Percentiles rank a stretch among this genome's conserved stretches.
Evolutionary conservation across 2,329 filamentous ascomycete species (phyloP).

Genomic region (Colletotrichum gigasporum): DNA sequence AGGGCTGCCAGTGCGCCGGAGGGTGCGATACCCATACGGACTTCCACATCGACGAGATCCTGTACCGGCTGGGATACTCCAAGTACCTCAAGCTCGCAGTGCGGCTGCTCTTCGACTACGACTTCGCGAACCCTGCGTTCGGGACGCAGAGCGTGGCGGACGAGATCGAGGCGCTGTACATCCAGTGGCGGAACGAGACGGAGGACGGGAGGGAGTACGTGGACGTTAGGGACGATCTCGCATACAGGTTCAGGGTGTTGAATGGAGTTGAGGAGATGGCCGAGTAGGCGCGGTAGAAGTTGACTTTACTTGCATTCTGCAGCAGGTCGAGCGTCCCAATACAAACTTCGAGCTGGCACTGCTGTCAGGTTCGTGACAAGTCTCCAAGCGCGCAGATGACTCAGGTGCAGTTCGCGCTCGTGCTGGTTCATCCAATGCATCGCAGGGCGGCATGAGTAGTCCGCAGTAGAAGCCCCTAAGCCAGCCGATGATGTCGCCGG

Average conservation of each 20-base stretch:
- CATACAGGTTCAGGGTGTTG: slow-evolving; percentile 12
- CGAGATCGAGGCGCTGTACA: slow-evolving; percentile 37
- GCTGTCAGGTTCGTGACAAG: too few relatives aligned
- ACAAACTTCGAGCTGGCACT: too few relatives aligned
- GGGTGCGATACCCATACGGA: slow-evolving; percentile 19
- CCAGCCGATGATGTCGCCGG: not conserved
- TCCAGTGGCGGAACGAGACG: slow-evolving; percentile 41
- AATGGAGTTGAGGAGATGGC: slow-evolving; percentile 3
- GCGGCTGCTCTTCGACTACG: slow-evolving; percentile 36
- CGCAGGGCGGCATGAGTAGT: not conserved
- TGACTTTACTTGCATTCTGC: not conserved
- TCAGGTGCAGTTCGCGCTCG: not conserved
- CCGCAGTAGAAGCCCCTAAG: slow-evolving; percentile 4
- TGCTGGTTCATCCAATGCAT: slow-evolving; percentile 7
- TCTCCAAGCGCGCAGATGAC: not conserved
- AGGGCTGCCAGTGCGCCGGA: slow-evolving; percentile 27
- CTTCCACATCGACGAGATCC: slow-evolving; percentile 42
- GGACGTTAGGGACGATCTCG: slow-evolving; percentile 40
- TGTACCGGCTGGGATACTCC: slow-evolving; percentile 41
- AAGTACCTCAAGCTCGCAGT: slow-evolving; percentile 36
- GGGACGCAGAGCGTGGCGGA: slow-evolving; percentile 22
- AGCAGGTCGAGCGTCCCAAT: too few relatives aligned
- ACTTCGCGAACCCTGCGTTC: slow-evolving; percentile 29
- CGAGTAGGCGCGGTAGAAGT: not conserved
- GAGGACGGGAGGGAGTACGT: slow-evolving; percentile 41